These are phyloP conservation scores for Eleusine coracana DNA, from an alignment of 176 grass and related monocot genomes.

Conservation along the genomic window DNA sequence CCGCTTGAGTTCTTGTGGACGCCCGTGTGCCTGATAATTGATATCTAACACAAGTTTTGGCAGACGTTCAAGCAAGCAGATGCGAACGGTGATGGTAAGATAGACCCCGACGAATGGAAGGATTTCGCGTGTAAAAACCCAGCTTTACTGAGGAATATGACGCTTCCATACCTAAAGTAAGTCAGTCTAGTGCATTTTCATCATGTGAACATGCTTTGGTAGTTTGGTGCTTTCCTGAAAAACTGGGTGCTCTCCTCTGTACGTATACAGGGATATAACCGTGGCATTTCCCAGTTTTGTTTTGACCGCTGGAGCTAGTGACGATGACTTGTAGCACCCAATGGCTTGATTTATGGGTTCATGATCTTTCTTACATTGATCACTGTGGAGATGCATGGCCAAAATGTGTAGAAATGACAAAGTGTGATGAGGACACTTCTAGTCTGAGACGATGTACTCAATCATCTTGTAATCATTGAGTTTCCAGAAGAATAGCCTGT, in stretches of 20 bases:
- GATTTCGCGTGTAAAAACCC: conserved; percentile 56
- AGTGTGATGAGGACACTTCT: not conserved
- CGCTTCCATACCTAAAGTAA: conserved; percentile 79
- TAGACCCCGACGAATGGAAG: conserved; percentile 79
- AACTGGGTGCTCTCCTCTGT: not conserved
- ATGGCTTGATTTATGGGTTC: not conserved
- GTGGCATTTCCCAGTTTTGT: conserved; percentile 76
- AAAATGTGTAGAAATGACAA: not conserved
- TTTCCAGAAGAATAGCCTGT: too few species aligned
- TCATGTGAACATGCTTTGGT: not conserved
- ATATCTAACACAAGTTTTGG: conserved; percentile 17
- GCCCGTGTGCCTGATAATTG: not conserved
- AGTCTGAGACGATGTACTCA: too few species aligned
- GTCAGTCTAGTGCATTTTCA: conserved; percentile 6
- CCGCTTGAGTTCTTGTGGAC: not conserved
- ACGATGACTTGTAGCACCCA: conserved; percentile 61
- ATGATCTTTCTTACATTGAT: conserved; percentile 7
- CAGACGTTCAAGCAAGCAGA: conserved; percentile 83
- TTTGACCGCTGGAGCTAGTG: conserved; percentile 50
- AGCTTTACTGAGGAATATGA: conserved; percentile 76
- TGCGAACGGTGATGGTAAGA: conserved; percentile 60
- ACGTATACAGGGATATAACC: conserved; percentile 74
- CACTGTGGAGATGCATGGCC: conserved; percentile 16
- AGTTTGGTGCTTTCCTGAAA: conserved; percentile 2
- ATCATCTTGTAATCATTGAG: too few species aligned